phyloP scores from a whole-genome alignment of 495 filamentous ascomycete species.

The Pseudoneurospora amorphoporcata region DNA sequence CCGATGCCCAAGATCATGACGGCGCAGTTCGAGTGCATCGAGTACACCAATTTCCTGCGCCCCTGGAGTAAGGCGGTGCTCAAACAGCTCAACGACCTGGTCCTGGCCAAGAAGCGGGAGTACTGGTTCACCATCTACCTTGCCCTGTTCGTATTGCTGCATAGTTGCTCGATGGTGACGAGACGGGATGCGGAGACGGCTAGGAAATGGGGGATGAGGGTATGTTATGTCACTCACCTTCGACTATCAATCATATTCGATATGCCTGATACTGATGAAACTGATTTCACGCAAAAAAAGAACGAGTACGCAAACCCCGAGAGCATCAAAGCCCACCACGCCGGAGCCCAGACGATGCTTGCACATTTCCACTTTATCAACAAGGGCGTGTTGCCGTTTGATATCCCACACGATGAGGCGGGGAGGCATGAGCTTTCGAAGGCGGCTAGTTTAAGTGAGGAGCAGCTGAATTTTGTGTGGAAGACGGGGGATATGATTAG shows the following conservation, averaged over 20 bases:
- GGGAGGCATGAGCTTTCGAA: constrained; percentile 12
- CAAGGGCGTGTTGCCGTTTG: constrained; percentile 23
- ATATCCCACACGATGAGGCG: constrained; percentile 3
- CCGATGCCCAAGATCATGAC: constrained; percentile 19
- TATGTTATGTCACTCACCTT: constrained; percentile 3
- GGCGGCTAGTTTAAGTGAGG: constrained; percentile 13
- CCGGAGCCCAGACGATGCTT: constrained; percentile 33
- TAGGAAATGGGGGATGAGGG: constrained; percentile 11
- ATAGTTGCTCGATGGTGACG: constrained; percentile 21
- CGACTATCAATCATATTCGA: not conserved
- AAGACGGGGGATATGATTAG: constrained; percentile 8
- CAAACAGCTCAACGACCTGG: constrained; percentile 19
- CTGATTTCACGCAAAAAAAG: not conserved
- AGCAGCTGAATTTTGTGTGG: constrained; percentile 17
- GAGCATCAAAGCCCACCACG: constrained; percentile 14
- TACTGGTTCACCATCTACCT: constrained; percentile 23
- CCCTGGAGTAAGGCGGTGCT: constrained; percentile 18
- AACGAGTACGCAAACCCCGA: constrained; percentile 12
- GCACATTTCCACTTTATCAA: constrained; percentile 35
- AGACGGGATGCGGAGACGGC: constrained; percentile 14
- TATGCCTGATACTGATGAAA: too few relatives aligned
- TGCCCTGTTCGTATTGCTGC: constrained; percentile 17
- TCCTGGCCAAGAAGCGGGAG: constrained; percentile 16
- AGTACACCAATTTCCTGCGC: constrained; percentile 15
- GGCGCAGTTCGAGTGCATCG: constrained; percentile 22